These are phyloP conservation scores for Cladorrhinum sp. DNA, from an alignment of 2,329 filamentous ascomycete species.

Conservation along the genomic window DNA sequence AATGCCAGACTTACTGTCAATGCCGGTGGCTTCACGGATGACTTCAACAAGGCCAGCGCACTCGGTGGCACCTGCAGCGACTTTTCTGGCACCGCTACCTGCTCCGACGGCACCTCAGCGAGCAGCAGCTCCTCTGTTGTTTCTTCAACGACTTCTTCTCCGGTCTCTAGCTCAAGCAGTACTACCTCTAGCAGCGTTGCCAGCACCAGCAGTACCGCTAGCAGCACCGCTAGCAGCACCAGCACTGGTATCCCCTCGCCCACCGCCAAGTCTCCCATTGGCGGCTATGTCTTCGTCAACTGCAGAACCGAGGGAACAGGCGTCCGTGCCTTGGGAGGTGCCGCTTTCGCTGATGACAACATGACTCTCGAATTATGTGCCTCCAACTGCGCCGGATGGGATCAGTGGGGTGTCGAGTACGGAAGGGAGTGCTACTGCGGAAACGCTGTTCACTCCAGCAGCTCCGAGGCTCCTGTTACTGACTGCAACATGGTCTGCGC, in stretches of 20 bases:
- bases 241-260: slow-evolving; percentile 30
- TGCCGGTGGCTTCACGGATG: slow-evolving; percentile 42
- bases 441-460: slow-evolving; percentile 37
- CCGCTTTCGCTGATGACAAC: slow-evolving; percentile 42
- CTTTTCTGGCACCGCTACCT: slow-evolving; percentile 38
- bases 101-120: slow-evolving; percentile 20
- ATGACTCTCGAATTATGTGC: slow-evolving; percentile 51
- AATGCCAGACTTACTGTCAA: slow-evolving; percentile 46
- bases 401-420: slow-evolving; percentile 51
- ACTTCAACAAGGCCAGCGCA: slow-evolving; percentile 47
- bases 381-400: slow-evolving; percentile 44
- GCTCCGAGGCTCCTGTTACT: slow-evolving; percentile 31
- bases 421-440: slow-evolving; percentile 53
- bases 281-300: slow-evolving; percentile 44
- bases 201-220: slow-evolving; percentile 21
- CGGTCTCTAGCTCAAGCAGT: slow-evolving; percentile 13
- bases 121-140: slow-evolving; percentile 21
- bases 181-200: slow-evolving; percentile 18
- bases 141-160: slow-evolving; percentile 16
- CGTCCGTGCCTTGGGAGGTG: slow-evolving; percentile 42
- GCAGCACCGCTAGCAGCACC: slow-evolving; percentile 15
- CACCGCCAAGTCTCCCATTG: slow-evolving; percentile 40
- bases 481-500: slow-evolving; percentile 39
- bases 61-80: slow-evolving; percentile 44
- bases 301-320: slow-evolving; percentile 48